A percentile compares a stretch with the other conserved stretches of the same genome.
Evolutionary conservation across 1,139 yeast genomes (phyloP).

Genomic region (Pichiaceae sp.): DNA sequence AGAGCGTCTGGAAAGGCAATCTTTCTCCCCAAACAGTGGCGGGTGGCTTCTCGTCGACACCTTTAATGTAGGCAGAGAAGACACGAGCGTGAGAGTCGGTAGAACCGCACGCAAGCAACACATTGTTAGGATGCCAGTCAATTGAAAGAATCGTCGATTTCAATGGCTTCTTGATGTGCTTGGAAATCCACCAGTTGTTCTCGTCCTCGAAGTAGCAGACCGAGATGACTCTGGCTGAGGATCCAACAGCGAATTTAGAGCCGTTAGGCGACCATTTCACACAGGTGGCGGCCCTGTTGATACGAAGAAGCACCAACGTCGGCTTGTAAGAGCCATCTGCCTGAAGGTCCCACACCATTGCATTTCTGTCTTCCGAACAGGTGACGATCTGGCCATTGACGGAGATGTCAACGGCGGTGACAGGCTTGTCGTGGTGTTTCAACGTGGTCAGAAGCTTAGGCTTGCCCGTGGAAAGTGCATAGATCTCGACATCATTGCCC

Average conservation of each 20-base stretch:
- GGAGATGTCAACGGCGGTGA: slow-evolving; percentile 91
- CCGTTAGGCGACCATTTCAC: slow-evolving; percentile 95
- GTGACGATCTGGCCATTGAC: slow-evolving; percentile 87
- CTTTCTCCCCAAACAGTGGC: slow-evolving; percentile 90
- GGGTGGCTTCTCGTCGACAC: slow-evolving; percentile 75
- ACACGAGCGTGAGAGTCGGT: slow-evolving; percentile 94
- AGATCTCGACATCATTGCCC: slow-evolving; percentile 67
- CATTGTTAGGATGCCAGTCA: slow-evolving; percentile 94
- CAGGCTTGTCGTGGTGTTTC: slow-evolving; percentile 85
- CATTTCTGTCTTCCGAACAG: slow-evolving; percentile 96
- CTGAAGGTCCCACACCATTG: slow-evolving; percentile 88
- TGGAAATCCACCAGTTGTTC: slow-evolving; percentile 99
- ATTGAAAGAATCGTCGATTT: slow-evolving; percentile 79
- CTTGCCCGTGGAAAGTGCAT: slow-evolving; percentile 35
- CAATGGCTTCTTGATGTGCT: slow-evolving; percentile 89
- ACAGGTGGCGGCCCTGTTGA: slow-evolving; percentile 88
- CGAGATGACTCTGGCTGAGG: slow-evolving; percentile 90
- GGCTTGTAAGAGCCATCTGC: slow-evolving; percentile 56
- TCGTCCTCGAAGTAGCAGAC: slow-evolving; percentile 94
- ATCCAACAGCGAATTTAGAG: slow-evolving; percentile 91
- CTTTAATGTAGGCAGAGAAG: slow-evolving; percentile 87
- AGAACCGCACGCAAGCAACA: slow-evolving; percentile 82
- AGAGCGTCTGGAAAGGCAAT: slow-evolving; percentile 88
- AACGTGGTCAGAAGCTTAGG: slow-evolving; percentile 55
- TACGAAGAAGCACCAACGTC: slow-evolving; percentile 84